These are phyloP conservation scores for Gleditsia sinensis DNA, from an alignment of 306 rosid genomes.

Conservation along the genomic window DNA sequence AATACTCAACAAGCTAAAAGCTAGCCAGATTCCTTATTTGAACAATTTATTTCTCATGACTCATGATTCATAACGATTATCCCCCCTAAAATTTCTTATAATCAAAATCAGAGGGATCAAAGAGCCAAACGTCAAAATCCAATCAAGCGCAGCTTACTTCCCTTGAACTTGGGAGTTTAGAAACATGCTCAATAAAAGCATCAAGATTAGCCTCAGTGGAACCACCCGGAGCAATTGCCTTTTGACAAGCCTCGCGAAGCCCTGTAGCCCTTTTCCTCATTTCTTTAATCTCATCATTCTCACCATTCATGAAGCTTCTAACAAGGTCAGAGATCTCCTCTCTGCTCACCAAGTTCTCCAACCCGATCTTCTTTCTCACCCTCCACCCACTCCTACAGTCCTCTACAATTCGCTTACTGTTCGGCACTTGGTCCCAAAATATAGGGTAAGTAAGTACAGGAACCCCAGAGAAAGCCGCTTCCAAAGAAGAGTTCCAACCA, in stretches of 20 bases:
- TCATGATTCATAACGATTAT: too few species aligned
- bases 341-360: neutral
- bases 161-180: neutral
- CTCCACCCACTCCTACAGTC: slow-evolving; percentile 31
- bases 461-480: slow-evolving; percentile 29
- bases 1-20: neutral
- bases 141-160: neutral
- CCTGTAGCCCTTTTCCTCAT: slow-evolving; percentile 25
- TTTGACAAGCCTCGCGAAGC: slow-evolving; percentile 24
- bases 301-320: neutral
- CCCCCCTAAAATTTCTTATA: neutral
- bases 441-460: slow-evolving; percentile 33
- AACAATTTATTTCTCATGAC: neutral
- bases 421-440: slow-evolving; percentile 35
- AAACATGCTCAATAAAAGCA: slow-evolving; percentile 27
- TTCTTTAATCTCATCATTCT: slow-evolving; percentile 22
- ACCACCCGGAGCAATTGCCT: slow-evolving; percentile 32
- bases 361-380: neutral
- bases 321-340: slow-evolving; percentile 5
- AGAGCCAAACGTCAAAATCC: neutral
- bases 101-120: neutral
- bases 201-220: slow-evolving; percentile 34
- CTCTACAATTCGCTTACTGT: slow-evolving; percentile 31
- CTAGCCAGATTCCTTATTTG: neutral
- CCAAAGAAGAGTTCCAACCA: slow-evolving; percentile 38